phyloP scores from a whole-genome alignment of 2,329 filamentous ascomycete genomes.

The Fusarium sp. region DNA sequence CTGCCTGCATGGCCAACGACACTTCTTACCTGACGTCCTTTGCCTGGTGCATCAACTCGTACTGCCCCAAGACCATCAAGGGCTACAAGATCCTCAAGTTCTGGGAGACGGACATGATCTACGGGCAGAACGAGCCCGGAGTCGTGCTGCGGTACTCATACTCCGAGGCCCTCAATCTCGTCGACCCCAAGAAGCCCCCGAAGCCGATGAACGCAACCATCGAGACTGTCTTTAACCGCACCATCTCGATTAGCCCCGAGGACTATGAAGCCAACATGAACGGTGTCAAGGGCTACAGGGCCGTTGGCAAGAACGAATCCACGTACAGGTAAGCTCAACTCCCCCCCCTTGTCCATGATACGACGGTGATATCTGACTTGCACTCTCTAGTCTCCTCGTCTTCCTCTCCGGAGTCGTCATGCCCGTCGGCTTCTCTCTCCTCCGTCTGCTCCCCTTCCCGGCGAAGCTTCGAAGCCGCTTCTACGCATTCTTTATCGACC shows the following conservation, averaged over 20 bases:
- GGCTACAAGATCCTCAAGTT: slow-evolving; percentile 26
- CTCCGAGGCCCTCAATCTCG: slow-evolving; percentile 17
- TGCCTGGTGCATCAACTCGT: slow-evolving; percentile 32
- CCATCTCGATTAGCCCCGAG: slow-evolving; percentile 15
- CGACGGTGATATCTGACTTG: background rate
- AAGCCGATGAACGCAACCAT: background rate
- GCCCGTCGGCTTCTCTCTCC: slow-evolving; percentile 35
- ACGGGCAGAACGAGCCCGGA: slow-evolving; percentile 6
- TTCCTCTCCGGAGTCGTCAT: slow-evolving; percentile 37
- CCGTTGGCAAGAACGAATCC: slow-evolving; percentile 17
- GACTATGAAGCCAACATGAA: slow-evolving; percentile 25
- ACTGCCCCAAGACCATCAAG: slow-evolving; percentile 9
- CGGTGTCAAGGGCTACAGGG: slow-evolving; percentile 5
- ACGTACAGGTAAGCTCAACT: slow-evolving; percentile 35
- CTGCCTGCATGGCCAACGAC: slow-evolving; percentile 28
- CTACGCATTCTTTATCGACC: slow-evolving; percentile 46
- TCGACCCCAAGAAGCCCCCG: slow-evolving; percentile 13
- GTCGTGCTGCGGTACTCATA: slow-evolving; percentile 25
- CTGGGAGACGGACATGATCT: slow-evolving; percentile 34
- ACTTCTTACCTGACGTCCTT: slow-evolving; percentile 34
- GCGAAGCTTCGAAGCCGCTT: slow-evolving; percentile 25
- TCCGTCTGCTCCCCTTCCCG: slow-evolving; percentile 37
- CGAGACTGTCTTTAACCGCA: slow-evolving; percentile 27
- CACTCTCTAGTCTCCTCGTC: slow-evolving; percentile 24
- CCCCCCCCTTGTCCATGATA: background rate